phyloP scores from a whole-genome alignment of 108 stramenopile species.

The Mediolabrus comicus region DNA sequence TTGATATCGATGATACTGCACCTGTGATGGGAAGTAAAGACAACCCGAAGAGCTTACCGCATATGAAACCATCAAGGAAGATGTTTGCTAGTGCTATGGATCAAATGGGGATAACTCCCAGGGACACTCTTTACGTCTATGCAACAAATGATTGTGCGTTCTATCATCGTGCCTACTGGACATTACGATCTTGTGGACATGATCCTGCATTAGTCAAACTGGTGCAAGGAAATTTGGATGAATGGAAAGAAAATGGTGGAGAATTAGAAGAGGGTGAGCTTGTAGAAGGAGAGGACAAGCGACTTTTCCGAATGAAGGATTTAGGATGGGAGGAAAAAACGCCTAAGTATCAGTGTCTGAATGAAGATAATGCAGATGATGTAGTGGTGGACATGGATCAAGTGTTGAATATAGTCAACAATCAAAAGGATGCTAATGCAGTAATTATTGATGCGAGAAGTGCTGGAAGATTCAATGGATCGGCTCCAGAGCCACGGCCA shows the following conservation, averaged over 20 bases:
- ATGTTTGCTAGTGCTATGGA: constrained; percentile 57
- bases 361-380: constrained; percentile 1
- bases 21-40: constrained; percentile 28
- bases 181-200: constrained; percentile 49
- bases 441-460: constrained; percentile 63
- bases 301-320: constrained; percentile 35
- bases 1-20: constrained; percentile 72
- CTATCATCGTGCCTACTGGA: constrained; percentile 68
- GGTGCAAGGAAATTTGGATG: constrained; percentile 63
- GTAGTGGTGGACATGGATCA: constrained; percentile 44
- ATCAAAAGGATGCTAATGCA: constrained; percentile 2
- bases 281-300: constrained; percentile 5
- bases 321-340: constrained; percentile 14
- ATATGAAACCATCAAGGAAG: constrained; percentile 35
- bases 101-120: constrained; percentile 32
- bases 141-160: constrained; percentile 53
- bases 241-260: constrained; percentile 62
- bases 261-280: constrained; percentile 35
- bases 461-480: constrained; percentile 35
- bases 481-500: constrained; percentile 48
- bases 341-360: constrained; percentile 18
- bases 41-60: constrained; percentile 38
- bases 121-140: constrained; percentile 55
- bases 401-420: constrained; percentile 40
- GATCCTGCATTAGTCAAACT: constrained; percentile 40